These are phyloP conservation scores for Lasiosphaeriaceae sp. DNA, from an alignment of 495 filamentous ascomycete species.

Conservation along the genomic window DNA sequence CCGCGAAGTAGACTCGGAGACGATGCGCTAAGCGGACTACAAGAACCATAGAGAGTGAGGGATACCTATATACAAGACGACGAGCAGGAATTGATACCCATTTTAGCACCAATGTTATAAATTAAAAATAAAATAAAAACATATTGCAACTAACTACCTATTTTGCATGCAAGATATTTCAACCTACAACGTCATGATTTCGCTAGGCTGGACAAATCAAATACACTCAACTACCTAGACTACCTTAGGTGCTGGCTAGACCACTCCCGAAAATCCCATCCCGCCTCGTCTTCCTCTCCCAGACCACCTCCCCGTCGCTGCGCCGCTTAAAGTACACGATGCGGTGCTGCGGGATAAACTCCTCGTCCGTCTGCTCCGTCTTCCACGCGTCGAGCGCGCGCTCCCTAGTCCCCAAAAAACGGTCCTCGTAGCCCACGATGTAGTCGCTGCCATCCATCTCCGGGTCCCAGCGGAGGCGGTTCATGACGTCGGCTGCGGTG, in stretches of 20 bases:
- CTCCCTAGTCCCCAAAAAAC: slow-evolving; percentile 65
- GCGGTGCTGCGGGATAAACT: slow-evolving; percentile 80
- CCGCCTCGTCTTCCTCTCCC: slow-evolving; percentile 48
- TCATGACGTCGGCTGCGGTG: slow-evolving; percentile 60
- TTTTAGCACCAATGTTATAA: too few species aligned
- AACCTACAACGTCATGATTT: too few species aligned
- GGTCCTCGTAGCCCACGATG: slow-evolving; percentile 71
- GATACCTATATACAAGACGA: slow-evolving; percentile 56
- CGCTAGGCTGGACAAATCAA: too few species aligned
- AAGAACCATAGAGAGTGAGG: too few species aligned
- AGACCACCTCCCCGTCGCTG: slow-evolving; percentile 55
- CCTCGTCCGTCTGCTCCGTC: slow-evolving; percentile 72
- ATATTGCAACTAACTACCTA: too few species aligned
- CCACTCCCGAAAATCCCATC: slow-evolving; percentile 44
- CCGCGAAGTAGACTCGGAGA: too few species aligned
- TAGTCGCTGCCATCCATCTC: slow-evolving; percentile 58
- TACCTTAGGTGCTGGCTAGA: too few species aligned
- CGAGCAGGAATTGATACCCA: not conserved
- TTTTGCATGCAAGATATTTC: too few species aligned
- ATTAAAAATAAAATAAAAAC: too few species aligned
- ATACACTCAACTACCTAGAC: too few species aligned
- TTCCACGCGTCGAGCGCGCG: slow-evolving; percentile 64
- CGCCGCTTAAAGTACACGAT: slow-evolving; percentile 66
- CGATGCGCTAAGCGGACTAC: too few species aligned
- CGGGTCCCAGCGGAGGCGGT: slow-evolving; percentile 69